Conservation (phyloP, 768 basidiomycete species). For the Phanerochaete carnosa region DNA sequence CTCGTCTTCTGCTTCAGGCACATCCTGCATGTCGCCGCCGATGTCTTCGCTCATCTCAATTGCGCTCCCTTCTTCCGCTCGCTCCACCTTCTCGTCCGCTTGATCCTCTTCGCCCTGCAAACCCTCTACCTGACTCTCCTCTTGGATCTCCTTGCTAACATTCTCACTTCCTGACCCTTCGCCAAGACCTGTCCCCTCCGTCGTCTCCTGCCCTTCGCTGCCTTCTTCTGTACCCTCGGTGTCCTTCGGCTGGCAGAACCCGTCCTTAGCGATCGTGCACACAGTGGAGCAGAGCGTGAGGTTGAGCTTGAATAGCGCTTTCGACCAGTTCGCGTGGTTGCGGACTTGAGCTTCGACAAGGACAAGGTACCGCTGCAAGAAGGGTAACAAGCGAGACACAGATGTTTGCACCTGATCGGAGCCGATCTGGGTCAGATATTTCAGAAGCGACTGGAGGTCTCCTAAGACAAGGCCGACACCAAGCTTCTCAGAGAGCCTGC, state of each 20-base stretch:
- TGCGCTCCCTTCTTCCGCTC: slow-evolving; percentile 65
- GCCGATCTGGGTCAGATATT: slow-evolving; percentile 33
- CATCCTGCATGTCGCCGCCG: slow-evolving; percentile 81
- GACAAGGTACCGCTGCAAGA: slow-evolving; percentile 61
- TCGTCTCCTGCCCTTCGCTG: slow-evolving; percentile 44
- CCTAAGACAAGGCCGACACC: slow-evolving; percentile 42
- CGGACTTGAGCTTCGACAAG: slow-evolving; percentile 58
- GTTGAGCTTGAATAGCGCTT: slow-evolving; percentile 80
- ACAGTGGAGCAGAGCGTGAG: slow-evolving; percentile 75
- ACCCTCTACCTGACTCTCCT: slow-evolving; percentile 96
- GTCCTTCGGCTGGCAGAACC: slow-evolving; percentile 91
- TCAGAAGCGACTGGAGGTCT: slow-evolving; percentile 38
- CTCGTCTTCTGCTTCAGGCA: slow-evolving; percentile 60
- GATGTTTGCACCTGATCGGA: slow-evolving; percentile 29
- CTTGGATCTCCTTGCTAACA: slow-evolving; percentile 92
- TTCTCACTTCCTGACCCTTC: slow-evolving; percentile 83
- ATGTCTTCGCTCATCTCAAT: slow-evolving; percentile 93
- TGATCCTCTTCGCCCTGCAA: slow-evolving; percentile 64
- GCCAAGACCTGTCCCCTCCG: slow-evolving; percentile 81
- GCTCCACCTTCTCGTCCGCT: slow-evolving; percentile 40
- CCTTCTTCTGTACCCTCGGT: slow-evolving; percentile 49
- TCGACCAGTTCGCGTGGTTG: slow-evolving; percentile 60
- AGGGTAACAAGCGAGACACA: slow-evolving; percentile 61
- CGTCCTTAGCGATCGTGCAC: slow-evolving; percentile 72
- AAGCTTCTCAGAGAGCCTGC: slow-evolving; percentile 45